Base-by-base conservation (phyloP, 352 stramenopile species). In the Phytophthora citrophthora region DNA sequence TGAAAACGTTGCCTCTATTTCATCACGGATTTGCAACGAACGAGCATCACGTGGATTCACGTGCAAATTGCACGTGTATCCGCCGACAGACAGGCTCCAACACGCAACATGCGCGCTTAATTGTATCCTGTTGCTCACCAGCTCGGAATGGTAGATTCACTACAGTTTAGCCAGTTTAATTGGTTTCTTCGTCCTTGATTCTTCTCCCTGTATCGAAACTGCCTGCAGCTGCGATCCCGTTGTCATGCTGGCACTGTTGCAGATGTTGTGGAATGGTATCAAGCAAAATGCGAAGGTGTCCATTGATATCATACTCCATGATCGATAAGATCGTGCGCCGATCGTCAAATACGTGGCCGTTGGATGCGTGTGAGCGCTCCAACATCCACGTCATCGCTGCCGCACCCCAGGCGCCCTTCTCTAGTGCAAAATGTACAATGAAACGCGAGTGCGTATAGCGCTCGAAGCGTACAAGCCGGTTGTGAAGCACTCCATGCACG, bases 361-460 rank as follows among this genome's bases (percentile, higher is more conserved):
- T 34, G 29, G 29, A 34, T 48, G 41, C 39, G 24, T 61, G 18
- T 4, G 32, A 31, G 27, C 13, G 16, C 18, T 50, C 26, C 11
- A 8, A 44, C 53, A 61, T 61, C 53, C 27, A 61, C 27, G 53
- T 60, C 27, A 45, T 60, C 41, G 53, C 53, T 27, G 29, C 29
- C 12, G 29, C 40, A 4, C 26, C 20, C 23, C 32, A 10, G 23
- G 15, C 24, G 16, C 27, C 40, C 43, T 36, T 61, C 44, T 51
- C 40, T 61, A 26, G 15, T 16, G 24, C n/a, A 47, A 47, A 34
- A 36, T 13, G 11, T 24, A 16, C 34, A 57, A 36, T 46, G 50
- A 57, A 47, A 57, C 34, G 50, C 34, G 51, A 47, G 38, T 24
- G 6, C 4, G 26, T 29, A 29, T 5, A 29, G 29, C 29, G 4